Evolutionary conservation across 768 basidiomycete genomes (phyloP), one percentile per base, ranked within the genome.

Genomic region (Aureoboletus auriporus): DNA sequence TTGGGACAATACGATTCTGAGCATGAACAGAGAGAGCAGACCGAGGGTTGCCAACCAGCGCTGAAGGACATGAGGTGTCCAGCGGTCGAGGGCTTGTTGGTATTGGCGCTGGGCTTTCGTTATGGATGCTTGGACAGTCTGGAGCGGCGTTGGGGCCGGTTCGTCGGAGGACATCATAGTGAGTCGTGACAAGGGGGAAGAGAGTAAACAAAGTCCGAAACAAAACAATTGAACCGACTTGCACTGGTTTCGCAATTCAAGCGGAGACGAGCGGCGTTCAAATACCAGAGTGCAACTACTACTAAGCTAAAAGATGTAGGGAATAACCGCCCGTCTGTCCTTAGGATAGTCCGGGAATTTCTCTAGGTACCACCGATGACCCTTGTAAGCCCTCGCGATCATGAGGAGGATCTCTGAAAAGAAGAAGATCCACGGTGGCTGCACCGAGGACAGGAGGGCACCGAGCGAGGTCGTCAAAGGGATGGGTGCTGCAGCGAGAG

Each of bases 21-120:
- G 67, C 60, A 88, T 72, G 65, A 99, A 98, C 31, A 97, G 31
- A 20, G 72, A 61, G 48, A 94, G 69, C 12, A 96, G 61, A 5
- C 77, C 88, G 4, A 74, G 74, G 4, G 91, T 90, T 33, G 75
- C 80, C 23, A 90, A 59, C 96, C 96, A 99, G 50, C 96, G 81
- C 59, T 94, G 79, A n/a, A 91, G 69, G 28, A 86, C 79, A 63
- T 92, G 83, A 0, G 96, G 96, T 4, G 95, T 96, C 74, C 86
- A 84, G 23, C 89, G 81, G 75, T 99, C 96, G n/a, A 97, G 78
- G 23, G 80, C 67, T 62, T 86, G 83, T 67, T 95, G 93, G 66
- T 94, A 93, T 63, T 84, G 82, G 27, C 91, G 79, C 59, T 80
- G 78, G n/a, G 77, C 44, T 59, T 79, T 82, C 5, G 56, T 42